Evolutionary conservation across 179 eudicot genomes (phyloP).

Genomic region (Drosera spatulata): DNA sequence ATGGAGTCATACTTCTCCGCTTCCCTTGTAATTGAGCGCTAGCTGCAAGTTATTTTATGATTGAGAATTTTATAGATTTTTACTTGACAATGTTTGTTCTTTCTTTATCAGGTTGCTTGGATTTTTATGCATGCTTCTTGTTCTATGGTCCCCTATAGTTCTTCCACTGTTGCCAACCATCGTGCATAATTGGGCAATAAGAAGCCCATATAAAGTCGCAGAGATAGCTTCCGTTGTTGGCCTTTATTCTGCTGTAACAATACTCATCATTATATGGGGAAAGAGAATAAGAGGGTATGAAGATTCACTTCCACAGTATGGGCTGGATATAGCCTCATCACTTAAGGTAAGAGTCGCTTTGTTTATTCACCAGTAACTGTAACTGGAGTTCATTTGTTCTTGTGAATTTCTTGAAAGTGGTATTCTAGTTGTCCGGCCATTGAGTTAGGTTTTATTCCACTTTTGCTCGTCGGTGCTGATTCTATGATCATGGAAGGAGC

Average conservation of each 20-base stretch:
- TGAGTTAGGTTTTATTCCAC: too few relatives aligned
- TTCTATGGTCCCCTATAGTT: conserved; percentile 87
- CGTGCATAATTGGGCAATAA: conserved; percentile 58
- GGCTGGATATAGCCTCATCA: conserved; percentile 55
- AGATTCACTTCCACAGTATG: conserved; percentile 69
- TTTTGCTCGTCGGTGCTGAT: too few relatives aligned
- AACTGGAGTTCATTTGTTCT: background rate
- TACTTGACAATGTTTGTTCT: background rate
- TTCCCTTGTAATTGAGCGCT: too few relatives aligned
- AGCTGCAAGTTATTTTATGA: too few relatives aligned
- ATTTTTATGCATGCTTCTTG: conserved; percentile 73
- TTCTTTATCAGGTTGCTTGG: conserved; percentile 53
- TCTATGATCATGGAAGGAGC: too few relatives aligned
- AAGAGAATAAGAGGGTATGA: conserved; percentile 80
- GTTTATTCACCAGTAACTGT: background rate
- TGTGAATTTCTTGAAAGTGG: too few relatives aligned
- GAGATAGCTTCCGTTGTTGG: conserved; percentile 77
- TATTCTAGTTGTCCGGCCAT: too few relatives aligned
- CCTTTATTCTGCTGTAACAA: conserved; percentile 55
- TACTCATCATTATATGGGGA: conserved; percentile 79
- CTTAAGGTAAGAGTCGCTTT: conserved; percentile 34
- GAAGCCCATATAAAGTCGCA: conserved; percentile 36
- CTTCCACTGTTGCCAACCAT: conserved; percentile 81
- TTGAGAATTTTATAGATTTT: background rate
- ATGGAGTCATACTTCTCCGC: too few relatives aligned